phyloP scores from a whole-genome alignment of 2,329 filamentous ascomycete genomes.

The Exophiala bonariae region DNA sequence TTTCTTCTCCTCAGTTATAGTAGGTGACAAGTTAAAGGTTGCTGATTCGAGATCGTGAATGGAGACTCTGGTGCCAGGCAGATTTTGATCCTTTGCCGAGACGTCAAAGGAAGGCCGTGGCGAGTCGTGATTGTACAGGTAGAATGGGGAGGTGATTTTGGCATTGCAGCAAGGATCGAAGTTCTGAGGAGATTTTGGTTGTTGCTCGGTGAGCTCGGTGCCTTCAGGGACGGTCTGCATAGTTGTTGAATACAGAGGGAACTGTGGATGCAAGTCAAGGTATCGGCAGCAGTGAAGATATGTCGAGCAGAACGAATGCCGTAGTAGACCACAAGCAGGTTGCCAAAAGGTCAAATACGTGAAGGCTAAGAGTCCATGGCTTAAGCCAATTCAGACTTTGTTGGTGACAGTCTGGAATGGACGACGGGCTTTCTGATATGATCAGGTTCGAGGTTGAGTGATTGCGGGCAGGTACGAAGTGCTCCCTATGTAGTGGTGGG shows the following conservation, averaged over 20 bases:
- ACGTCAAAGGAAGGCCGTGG: constrained; percentile 32
- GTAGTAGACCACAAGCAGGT: no score
- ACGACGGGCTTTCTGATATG: no score
- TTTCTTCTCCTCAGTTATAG: constrained; percentile 26
- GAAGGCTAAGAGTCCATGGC: no score
- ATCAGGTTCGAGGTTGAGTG: no score
- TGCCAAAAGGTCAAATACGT: no score
- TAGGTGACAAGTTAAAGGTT: constrained; percentile 22
- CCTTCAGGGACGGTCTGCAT: constrained; percentile 10
- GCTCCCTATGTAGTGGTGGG: no score
- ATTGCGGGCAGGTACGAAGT: no score
- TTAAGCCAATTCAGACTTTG: no score
- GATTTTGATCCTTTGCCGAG: constrained; percentile 13
- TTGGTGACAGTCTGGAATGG: no score
- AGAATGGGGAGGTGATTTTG: constrained; percentile 46
- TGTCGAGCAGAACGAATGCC: no score
- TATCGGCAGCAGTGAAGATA: no score
- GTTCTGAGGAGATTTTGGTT: constrained; percentile 25
- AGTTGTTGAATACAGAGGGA: constrained; percentile 3
- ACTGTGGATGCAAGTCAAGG: no score
- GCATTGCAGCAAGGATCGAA: constrained; percentile 41
- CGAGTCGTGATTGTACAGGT: constrained; percentile 42
- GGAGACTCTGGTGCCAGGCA: constrained; percentile 16
- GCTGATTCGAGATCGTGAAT: constrained; percentile 37
- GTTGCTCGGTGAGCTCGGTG: constrained; percentile 22